Base-by-base conservation (phyloP, 2,329 filamentous ascomycete species). In the Cladosporium colombiae region DNA sequence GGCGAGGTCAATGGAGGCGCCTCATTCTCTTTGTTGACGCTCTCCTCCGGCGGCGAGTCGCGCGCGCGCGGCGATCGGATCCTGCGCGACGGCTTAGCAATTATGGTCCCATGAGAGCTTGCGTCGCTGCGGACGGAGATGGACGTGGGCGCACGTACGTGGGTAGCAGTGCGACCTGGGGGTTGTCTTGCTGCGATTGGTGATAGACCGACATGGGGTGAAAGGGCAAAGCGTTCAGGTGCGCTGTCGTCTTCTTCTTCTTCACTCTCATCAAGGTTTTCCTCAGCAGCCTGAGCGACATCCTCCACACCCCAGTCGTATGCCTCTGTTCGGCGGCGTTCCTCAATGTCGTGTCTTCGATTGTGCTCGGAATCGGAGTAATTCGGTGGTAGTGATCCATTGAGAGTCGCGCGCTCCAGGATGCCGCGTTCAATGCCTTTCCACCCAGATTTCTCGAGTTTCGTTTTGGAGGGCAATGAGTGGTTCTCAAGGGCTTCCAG, bases 401-500 rank as follows among this genome's bases (percentile, higher is more conserved):
- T 72, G 6, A 68, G 55, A 29, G 55, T 62, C 8, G 69, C 55
- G 14, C 57, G 67, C 65, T 66, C 70, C 60, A 65, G 65, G 44
- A 71, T 70, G 63, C 69, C 71, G 27, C 63, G 58, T 29, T 65
- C 37, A 10, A 66, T 27, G 25, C 58, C 64, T 57, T 49, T 66
- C 64, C 64, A 66, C 27, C 64, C 52, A 52, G 10, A 29, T 56
- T 53, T 69, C 31, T 69, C 67, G 5, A 65, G 55, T 58, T 71
- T 75, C 62, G 68, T 74, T 21, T 67, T 65, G 25, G 67, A 64
- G 11, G 72, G 72, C 21, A 66, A 52, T 37, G 81, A 77, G 69
- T 85, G 92, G 71, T 84, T 89, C 67, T 96, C 88, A 11, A 99
- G 82, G 0, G 95, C 93, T 71, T 96, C 90, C 69, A 97, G 93